Evolutionary conservation across 176 grass and related monocot genomes (phyloP).

Genomic region (Aegilops bicornis): DNA sequence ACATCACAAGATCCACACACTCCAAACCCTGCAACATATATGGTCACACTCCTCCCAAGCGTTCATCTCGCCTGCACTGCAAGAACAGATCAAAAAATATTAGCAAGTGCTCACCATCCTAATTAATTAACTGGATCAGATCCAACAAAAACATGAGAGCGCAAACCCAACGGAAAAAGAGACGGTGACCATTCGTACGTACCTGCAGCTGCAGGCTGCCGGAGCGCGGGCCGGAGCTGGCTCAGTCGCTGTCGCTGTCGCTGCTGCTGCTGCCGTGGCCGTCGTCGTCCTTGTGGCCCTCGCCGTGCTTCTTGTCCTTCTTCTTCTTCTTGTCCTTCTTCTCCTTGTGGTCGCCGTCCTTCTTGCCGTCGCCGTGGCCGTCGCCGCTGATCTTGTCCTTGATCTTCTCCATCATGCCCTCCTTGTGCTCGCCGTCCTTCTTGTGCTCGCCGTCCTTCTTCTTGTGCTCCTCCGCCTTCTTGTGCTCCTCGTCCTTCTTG

Average conservation of each 20-base stretch:
- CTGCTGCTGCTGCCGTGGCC: slow-evolving; percentile 69
- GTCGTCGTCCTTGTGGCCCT: slow-evolving; percentile 44
- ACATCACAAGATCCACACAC: neutral
- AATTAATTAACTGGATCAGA: neutral
- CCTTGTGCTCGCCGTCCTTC: slow-evolving; percentile 52
- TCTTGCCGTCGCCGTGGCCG: slow-evolving; percentile 35
- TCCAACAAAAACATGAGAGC: neutral
- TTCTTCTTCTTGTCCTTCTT: slow-evolving; percentile 51
- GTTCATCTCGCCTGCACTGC: too few species aligned
- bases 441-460: slow-evolving; percentile 47
- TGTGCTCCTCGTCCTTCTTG: slow-evolving; percentile 64
- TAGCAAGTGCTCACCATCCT: neutral
- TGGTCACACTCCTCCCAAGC: too few species aligned
- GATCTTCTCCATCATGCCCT: slow-evolving; percentile 72
- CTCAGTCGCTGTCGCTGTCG: slow-evolving; percentile 86
- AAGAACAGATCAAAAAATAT: neutral
- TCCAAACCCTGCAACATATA: too few species aligned
- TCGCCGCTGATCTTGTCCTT: slow-evolving; percentile 85
- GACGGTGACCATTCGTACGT: too few species aligned
- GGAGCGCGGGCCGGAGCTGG: slow-evolving; percentile 9
- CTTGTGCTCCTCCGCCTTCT: slow-evolving; percentile 59
- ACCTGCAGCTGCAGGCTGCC: too few species aligned
- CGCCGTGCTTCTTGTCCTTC: slow-evolving; percentile 54
- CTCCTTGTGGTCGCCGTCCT: slow-evolving; percentile 52
- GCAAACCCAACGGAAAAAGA: neutral